Evolutionary conservation across 805 yeast genomes (phyloP).

Genomic region (Lipomyces chichibuensis): DNA sequence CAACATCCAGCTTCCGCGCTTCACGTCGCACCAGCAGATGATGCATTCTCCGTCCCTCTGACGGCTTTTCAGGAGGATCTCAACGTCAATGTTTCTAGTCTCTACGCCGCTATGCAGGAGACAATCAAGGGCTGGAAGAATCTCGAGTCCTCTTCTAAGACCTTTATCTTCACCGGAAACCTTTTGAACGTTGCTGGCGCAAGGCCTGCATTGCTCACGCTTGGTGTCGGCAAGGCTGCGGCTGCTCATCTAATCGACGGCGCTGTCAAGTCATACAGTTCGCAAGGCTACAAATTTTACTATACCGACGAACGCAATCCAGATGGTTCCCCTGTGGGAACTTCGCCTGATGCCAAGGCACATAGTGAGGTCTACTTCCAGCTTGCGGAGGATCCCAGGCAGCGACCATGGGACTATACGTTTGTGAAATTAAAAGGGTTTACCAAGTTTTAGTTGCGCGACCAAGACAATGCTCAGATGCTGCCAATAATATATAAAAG

Average conservation of each 20-base stretch:
- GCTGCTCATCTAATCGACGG: constrained; percentile 2
- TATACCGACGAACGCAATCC: neutral
- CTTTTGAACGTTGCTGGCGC: neutral
- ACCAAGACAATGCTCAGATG: too few relatives aligned
- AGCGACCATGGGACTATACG: constrained; percentile 5
- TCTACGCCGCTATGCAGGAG: neutral
- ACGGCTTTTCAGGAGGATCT: neutral
- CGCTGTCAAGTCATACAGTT: neutral
- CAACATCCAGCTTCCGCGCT: neutral
- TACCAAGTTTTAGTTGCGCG: neutral
- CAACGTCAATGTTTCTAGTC: neutral
- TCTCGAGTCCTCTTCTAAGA: neutral
- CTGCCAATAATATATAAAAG: too few relatives aligned
- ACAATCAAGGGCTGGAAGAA: neutral
- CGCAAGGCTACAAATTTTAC: neutral
- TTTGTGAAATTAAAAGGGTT: constrained; percentile 2
- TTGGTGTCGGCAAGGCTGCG: constrained; percentile 3
- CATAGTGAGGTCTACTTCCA: neutral
- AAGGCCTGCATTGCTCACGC: neutral
- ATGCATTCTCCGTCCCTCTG: neutral
- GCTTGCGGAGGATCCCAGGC: constrained; percentile 4
- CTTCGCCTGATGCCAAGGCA: neutral
- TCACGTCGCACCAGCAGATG: neutral
- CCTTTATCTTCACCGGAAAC: neutral
- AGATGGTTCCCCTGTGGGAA: neutral